These are phyloP conservation scores for Acacia pycnantha DNA, from an alignment of 331 rosid species.

Conservation along the genomic window DNA sequence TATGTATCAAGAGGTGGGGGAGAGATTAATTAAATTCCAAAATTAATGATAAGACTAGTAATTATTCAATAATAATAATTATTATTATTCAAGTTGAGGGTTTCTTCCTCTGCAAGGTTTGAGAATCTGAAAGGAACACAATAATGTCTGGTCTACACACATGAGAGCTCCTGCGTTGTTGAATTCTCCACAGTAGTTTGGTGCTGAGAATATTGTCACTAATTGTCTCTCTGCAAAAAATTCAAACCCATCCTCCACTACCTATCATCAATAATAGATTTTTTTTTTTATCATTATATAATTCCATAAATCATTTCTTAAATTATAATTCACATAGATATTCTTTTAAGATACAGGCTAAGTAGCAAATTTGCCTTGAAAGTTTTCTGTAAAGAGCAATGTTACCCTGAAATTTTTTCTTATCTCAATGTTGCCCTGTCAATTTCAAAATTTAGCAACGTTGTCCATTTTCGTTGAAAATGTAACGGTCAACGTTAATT, in stretches of 20 bases:
- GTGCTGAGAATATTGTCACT: constrained; percentile 66
- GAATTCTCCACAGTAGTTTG: constrained; percentile 74
- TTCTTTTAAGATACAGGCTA: too few species aligned
- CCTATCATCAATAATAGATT: constrained; percentile 38
- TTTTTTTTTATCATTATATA: too few species aligned
- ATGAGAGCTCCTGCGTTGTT: constrained; percentile 69
- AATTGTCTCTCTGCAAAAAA: constrained; percentile 68
- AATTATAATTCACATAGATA: too few species aligned
- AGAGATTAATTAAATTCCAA: neutral
- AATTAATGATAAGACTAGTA: neutral
- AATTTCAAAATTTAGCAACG: too few species aligned
- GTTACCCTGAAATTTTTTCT: too few species aligned
- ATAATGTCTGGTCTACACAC: constrained; percentile 58
- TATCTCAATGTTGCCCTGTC: too few species aligned
- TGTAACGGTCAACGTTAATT: too few species aligned
- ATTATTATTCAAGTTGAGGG: constrained; percentile 21
- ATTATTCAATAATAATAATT: neutral
- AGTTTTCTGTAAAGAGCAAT: too few species aligned
- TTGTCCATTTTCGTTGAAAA: too few species aligned
- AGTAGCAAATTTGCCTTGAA: too few species aligned
- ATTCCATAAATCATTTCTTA: neutral
- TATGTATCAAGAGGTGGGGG: neutral
- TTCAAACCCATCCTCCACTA: constrained; percentile 70
- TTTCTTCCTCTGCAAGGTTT: constrained; percentile 47
- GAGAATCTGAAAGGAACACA: constrained; percentile 67